Evolutionary conservation across 2,329 filamentous ascomycete species (phyloP).

Genomic region (Penicillium sp.): DNA sequence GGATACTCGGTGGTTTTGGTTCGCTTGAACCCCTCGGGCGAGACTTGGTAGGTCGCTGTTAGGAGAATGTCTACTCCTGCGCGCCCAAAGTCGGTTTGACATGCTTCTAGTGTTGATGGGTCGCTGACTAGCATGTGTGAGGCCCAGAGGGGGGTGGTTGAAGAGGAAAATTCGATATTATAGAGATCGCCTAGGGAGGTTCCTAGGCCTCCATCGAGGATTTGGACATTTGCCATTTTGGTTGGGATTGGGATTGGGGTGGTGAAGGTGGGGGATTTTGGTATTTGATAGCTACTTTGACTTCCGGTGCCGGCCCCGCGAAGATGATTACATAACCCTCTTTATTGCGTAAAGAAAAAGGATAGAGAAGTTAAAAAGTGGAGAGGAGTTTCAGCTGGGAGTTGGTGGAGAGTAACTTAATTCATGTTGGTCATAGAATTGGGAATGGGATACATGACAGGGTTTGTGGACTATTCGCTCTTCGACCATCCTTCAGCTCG

Average conservation of each 20-base stretch:
- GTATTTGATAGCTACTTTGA: background rate
- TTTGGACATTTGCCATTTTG: constrained; percentile 40
- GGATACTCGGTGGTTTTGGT: constrained; percentile 50
- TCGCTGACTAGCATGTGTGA: constrained; percentile 63
- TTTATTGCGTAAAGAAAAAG: no score
- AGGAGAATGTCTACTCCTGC: constrained; percentile 64
- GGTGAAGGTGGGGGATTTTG: constrained; percentile 8
- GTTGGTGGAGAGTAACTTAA: background rate
- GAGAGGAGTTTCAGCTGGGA: background rate
- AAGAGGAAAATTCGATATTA: constrained; percentile 51
- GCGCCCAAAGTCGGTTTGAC: constrained; percentile 58
- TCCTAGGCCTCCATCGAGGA: constrained; percentile 69
- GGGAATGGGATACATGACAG: no score
- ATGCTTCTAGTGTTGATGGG: constrained; percentile 53
- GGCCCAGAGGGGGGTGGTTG: constrained; percentile 63
- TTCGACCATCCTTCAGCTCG: no score
- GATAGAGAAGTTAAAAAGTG: background rate
- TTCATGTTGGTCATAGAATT: background rate
- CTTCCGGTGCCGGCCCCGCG: background rate
- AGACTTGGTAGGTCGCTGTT: constrained; percentile 69
- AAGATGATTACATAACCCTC: background rate
- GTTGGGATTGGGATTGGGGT: background rate
- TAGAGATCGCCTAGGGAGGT: constrained; percentile 65
- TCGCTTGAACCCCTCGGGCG: constrained; percentile 56
- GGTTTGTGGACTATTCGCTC: no score